Percentiles rank a stretch among this genome's conserved stretches.
Evolutionary conservation across 768 basidiomycete genomes (phyloP).

Genomic region (Lactarius trivialis): DNA sequence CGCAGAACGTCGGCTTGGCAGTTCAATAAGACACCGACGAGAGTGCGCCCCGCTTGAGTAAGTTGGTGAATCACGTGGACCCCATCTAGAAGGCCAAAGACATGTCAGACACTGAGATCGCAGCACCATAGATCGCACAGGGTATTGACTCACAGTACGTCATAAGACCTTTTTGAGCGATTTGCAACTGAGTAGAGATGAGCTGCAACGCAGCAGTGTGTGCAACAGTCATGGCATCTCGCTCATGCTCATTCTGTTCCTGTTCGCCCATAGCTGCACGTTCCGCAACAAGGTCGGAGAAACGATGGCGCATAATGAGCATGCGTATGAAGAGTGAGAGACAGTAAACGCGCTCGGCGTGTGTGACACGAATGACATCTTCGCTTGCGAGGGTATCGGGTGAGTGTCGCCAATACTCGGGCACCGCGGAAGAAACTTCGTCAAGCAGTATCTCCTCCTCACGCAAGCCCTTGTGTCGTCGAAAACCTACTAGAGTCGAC

Average conservation of each 20-base stretch:
- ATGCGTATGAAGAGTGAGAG: constrained; percentile 83
- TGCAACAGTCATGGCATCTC: constrained; percentile 69
- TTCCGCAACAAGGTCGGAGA: constrained; percentile 71
- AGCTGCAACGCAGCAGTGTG: constrained; percentile 77
- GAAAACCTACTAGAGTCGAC: constrained; percentile 55
- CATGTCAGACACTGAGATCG: no score
- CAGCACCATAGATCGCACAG: constrained; percentile 10
- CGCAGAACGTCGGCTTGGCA: constrained; percentile 77
- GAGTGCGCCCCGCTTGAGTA: constrained; percentile 86
- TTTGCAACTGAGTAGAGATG: constrained; percentile 73
- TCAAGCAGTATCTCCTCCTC: constrained; percentile 81
- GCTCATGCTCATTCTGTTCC: constrained; percentile 62
- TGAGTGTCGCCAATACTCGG: constrained; percentile 73
- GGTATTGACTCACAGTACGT: constrained; percentile 71
- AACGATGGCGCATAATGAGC: constrained; percentile 84
- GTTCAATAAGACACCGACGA: constrained; percentile 81
- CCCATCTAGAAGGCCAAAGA: constrained; percentile 49
- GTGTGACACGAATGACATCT: constrained; percentile 85
- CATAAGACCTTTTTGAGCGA: constrained; percentile 86
- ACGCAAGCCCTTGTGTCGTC: constrained; percentile 55
- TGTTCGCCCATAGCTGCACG: constrained; percentile 45
- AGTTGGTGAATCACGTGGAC: constrained; percentile 95
- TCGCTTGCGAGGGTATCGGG: constrained; percentile 75
- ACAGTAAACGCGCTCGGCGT: constrained; percentile 81
- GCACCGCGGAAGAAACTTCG: constrained; percentile 66